Percentiles rank a stretch among this genome's conserved stretches.
Conservation (phyloP, 2,329 filamentous ascomycete species). For the Westerdykella sp. region DNA sequence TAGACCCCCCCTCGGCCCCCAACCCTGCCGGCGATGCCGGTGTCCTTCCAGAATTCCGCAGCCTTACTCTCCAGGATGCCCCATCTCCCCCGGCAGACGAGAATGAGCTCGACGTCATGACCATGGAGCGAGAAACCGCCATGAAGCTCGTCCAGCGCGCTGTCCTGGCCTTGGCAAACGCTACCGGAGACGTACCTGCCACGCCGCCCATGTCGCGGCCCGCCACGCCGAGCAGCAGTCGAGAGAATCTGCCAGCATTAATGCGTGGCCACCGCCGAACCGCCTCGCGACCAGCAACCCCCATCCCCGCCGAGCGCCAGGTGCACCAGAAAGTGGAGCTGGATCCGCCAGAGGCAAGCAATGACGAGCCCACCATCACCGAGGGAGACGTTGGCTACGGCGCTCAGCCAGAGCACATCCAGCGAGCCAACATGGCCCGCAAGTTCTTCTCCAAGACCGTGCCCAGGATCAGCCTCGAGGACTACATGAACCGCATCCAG, state of each 20-base stretch:
- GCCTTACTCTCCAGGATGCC: slow-evolving; percentile 29
- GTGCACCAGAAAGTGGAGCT: slow-evolving; percentile 37
- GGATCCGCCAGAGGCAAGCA: slow-evolving; percentile 47
- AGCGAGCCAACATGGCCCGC: slow-evolving; percentile 78
- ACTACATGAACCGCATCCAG: slow-evolving; percentile 83
- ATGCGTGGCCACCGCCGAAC: slow-evolving; percentile 28
- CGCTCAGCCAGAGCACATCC: slow-evolving; percentile 65
- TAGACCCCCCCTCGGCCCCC: slow-evolving; percentile 34
- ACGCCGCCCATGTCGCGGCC: slow-evolving; percentile 65
- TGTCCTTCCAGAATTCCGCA: slow-evolving; percentile 33
- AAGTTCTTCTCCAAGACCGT: slow-evolving; percentile 90
- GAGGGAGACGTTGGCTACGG: slow-evolving; percentile 50
- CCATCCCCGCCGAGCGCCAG: slow-evolving; percentile 37
- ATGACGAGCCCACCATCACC: slow-evolving; percentile 44
- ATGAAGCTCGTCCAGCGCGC: slow-evolving; percentile 68
- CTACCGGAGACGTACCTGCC: slow-evolving; percentile 72
- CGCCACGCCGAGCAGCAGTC: slow-evolving; percentile 46
- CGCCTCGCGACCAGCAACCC: slow-evolving; percentile 35
- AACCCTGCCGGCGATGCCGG: slow-evolving; percentile 38
- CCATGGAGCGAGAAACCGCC: slow-evolving; percentile 65
- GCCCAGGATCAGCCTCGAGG: slow-evolving; percentile 73
- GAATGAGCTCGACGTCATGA: slow-evolving; percentile 61
- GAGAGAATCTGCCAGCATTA: slow-evolving; percentile 20
- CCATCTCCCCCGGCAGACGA: slow-evolving; percentile 36
- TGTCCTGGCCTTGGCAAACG: slow-evolving; percentile 55